These are phyloP conservation scores for Mortierella sp. DNA, from an alignment of 371 early-diverging fungal genomes.

Conservation along the genomic window DNA sequence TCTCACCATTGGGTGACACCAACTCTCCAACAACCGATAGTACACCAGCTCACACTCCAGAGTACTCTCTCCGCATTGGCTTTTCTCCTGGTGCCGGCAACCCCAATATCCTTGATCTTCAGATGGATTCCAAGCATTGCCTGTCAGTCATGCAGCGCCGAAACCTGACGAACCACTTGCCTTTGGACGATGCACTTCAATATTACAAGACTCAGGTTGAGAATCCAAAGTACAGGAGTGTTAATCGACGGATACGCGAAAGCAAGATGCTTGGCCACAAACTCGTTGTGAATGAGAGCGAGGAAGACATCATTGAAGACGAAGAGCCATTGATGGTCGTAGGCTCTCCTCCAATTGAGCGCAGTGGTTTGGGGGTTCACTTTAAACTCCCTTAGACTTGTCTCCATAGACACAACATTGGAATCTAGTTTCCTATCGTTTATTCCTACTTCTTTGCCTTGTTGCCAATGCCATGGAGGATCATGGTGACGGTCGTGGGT, in stretches of 20 bases:
- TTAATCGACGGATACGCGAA: constrained; percentile 48
- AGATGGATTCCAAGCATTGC: constrained; percentile 89
- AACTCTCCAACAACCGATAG: constrained; percentile 39
- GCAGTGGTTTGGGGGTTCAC: constrained; percentile 23
- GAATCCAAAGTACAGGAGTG: constrained; percentile 52
- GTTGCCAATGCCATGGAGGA: constrained; percentile 32
- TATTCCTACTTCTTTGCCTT: constrained; percentile 14
- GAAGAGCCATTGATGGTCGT: constrained; percentile 45
- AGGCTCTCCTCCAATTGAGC: constrained; percentile 16
- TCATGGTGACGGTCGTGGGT: constrained; percentile 41
- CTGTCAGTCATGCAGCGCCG: constrained; percentile 81
- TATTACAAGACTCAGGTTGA: constrained; percentile 54
- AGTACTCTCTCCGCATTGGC: constrained; percentile 91
- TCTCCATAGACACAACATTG: too few species aligned
- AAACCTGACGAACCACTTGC: constrained; percentile 63
- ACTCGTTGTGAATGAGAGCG: constrained; percentile 27
- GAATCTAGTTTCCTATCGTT: too few species aligned
- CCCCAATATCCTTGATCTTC: constrained; percentile 88
- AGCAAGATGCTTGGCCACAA: constrained; percentile 45
- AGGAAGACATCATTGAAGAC: constrained; percentile 31
- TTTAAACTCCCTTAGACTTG: neutral
- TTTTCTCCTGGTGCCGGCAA: constrained; percentile 94
- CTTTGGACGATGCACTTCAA: constrained; percentile 59
- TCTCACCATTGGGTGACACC: too few species aligned
- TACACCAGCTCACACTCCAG: constrained; percentile 57